Conservation (phyloP, 805 yeast species). For the Hanseniaspora nectarophila region DNA sequence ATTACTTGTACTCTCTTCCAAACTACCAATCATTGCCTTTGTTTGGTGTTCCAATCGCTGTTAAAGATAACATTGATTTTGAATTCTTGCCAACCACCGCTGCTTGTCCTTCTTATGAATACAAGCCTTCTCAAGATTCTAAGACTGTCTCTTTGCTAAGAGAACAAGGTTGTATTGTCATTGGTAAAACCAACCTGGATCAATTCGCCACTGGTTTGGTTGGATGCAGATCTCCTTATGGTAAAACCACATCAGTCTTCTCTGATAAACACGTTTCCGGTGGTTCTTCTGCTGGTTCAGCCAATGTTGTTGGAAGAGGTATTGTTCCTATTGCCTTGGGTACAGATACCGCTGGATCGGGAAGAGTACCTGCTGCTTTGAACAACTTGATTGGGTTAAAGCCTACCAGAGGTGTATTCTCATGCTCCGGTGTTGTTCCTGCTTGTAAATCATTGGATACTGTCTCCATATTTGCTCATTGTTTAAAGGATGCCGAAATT, state of each 20-base stretch:
- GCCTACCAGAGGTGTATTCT: constrained; percentile 81
- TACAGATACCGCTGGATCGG: constrained; percentile 97
- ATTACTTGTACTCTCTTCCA: constrained; percentile 50
- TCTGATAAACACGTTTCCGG: constrained; percentile 72
- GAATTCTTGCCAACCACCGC: constrained; percentile 78
- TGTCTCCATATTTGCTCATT: constrained; percentile 72
- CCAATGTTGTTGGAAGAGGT: constrained; percentile 80
- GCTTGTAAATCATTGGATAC: constrained; percentile 93
- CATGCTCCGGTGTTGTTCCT: constrained; percentile 88
- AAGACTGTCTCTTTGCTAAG: constrained; percentile 61
- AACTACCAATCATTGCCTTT: constrained; percentile 49
- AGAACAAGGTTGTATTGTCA: constrained; percentile 80
- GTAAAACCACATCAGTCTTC: constrained; percentile 73
- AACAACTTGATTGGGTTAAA: constrained; percentile 86
- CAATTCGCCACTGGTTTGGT: constrained; percentile 97
- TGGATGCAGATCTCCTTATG: constrained; percentile 91
- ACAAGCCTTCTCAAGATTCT: constrained; percentile 59
- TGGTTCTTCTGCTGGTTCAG: constrained; percentile 95
- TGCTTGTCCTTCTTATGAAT: constrained; percentile 80
- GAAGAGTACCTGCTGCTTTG: constrained; percentile 91
- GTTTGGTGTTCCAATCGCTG: constrained; percentile 90
- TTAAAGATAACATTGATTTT: constrained; percentile 90
- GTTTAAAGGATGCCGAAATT: constrained; percentile 70
- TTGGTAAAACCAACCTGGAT: constrained; percentile 91
- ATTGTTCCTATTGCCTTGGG: constrained; percentile 81